These are phyloP conservation scores for Kwoniella bestiolae DNA, from an alignment of 768 basidiomycete genomes.

Conservation along the genomic window DNA sequence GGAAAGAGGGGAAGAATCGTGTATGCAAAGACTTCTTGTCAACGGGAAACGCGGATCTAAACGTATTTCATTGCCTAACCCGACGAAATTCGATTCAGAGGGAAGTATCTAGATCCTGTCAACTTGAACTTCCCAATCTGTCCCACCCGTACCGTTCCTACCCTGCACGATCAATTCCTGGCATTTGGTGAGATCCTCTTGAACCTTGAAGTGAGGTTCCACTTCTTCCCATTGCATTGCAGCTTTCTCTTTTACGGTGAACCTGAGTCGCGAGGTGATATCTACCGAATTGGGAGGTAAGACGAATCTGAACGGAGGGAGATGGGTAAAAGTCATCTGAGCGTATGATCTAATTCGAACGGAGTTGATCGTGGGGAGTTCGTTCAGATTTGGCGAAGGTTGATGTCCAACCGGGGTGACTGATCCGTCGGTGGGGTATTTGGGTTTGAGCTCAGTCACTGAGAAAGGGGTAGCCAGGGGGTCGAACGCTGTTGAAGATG, in stretches of 20 bases:
- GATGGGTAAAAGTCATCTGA: constrained; percentile 16
- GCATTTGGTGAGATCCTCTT: background rate
- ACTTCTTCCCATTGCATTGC: constrained; percentile 8
- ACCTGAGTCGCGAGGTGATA: background rate
- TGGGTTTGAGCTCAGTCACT: background rate
- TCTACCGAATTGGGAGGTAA: constrained; percentile 12
- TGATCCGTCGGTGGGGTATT: background rate
- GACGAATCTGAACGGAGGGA: constrained; percentile 24
- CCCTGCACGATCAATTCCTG: constrained; percentile 3
- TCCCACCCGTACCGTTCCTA: background rate
- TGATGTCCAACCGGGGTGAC: background rate
- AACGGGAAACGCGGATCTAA: too few relatives aligned
- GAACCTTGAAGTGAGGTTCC: background rate
- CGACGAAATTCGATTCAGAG: too few relatives aligned
- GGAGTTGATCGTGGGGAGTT: constrained; percentile 8
- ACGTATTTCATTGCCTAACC: too few relatives aligned
- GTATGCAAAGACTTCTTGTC: too few relatives aligned
- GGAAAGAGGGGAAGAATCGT: too few relatives aligned
- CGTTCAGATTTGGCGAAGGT: background rate
- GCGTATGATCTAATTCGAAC: constrained; percentile 20
- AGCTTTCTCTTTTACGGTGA: constrained; percentile 7
- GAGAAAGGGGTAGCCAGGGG: constrained; percentile 16
- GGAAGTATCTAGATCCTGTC: constrained; percentile 22
- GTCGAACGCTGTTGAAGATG: constrained; percentile 26
- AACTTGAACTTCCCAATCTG: constrained; percentile 20